Base-by-base conservation (phyloP, 257 asterid species). In the Coffea eugenioides region DNA sequence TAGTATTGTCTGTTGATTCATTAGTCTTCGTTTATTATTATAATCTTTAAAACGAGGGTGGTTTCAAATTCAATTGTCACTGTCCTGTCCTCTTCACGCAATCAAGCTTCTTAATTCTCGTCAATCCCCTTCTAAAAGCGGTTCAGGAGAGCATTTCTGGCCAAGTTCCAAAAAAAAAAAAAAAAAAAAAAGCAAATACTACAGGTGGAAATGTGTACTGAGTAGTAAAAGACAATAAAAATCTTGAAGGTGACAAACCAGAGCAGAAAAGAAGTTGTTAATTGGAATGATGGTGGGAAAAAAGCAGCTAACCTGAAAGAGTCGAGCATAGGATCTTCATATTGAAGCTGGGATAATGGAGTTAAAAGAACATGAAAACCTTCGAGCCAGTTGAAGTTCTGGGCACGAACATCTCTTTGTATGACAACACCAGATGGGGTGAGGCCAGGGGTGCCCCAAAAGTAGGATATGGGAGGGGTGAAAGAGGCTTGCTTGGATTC, bases 361-460 rank as follows among this genome's bases (percentile, higher is more conserved):
- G 16, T 13, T n/a, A 91, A 77, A 6, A 90, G 88, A 64, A 84
- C 87, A 61, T 92, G 89, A n/a, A 95, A 77, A 65, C 98, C 99
- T 86, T 95, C 99, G 79, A 95, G 77, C 97, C 96, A 92, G 82
- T 91, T 92, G 9, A 80, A 52, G 70, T 78, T 84, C 21, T 82
- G 79, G 6, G 69, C 5, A 6, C 49, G 54, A 36, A 85, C 79
- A 0, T 80, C 88, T 34, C 85, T 79, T 48, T 86, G 88, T 2
- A 77, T 66, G 20, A 86, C 88, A 8, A 73, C 80, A 8, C 90
- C 88, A 0, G 88, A 45, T 3, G 86, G 84, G 2, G 88, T 77
- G 8, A 87, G 82, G 43, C 86, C 90, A 27, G 99, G 95, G 67
- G 88, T 90, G 34, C 99, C 99, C 98, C 97, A 95, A 67, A 95